Conservation (phyloP, 2,329 filamentous ascomycete genomes). For the Botrytis squamosa region DNA sequence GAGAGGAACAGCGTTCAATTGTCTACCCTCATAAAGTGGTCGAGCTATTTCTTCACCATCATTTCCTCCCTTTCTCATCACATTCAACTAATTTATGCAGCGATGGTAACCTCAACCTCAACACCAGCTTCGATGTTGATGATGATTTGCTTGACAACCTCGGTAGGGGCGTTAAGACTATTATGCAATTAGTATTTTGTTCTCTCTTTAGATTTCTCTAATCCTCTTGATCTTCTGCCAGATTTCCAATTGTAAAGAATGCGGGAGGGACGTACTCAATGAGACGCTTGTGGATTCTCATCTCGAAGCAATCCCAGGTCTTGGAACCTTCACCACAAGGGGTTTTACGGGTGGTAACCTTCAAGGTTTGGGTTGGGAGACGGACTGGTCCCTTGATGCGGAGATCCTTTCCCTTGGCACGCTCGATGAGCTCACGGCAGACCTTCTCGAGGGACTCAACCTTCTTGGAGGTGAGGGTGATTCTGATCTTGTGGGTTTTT, state of each 20-base stretch:
- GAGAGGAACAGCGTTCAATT: conserved; percentile 21
- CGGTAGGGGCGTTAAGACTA: conserved; percentile 91
- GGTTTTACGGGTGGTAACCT: conserved; percentile 81
- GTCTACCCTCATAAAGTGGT: conserved; percentile 11
- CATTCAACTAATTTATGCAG: conserved; percentile 57
- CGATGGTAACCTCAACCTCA: conserved; percentile 91
- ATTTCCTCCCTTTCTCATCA: conserved; percentile 18
- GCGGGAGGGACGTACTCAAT: conserved; percentile 67
- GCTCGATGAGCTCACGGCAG: conserved; percentile 96
- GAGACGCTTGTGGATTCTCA: conserved; percentile 98
- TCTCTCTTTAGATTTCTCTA: neutral
- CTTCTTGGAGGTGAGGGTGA: conserved; percentile 95
- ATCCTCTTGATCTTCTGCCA: neutral
- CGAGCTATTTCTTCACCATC: conserved; percentile 15
- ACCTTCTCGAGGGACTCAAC: conserved; percentile 96
- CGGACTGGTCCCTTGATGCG: conserved; percentile 98
- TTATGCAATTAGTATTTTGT: conserved; percentile 27
- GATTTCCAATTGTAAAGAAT: conserved; percentile 1
- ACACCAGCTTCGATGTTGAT: conserved; percentile 94
- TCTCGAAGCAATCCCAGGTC: conserved; percentile 99
- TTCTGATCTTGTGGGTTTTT: conserved; percentile 98
- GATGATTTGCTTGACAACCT: conserved; percentile 96
- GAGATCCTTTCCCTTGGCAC: conserved; percentile 97
- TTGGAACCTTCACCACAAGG: conserved; percentile 99
- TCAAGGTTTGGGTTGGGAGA: conserved; percentile 94